phyloP scores from a whole-genome alignment of 306 rosid species.

The Quercus suber region DNA sequence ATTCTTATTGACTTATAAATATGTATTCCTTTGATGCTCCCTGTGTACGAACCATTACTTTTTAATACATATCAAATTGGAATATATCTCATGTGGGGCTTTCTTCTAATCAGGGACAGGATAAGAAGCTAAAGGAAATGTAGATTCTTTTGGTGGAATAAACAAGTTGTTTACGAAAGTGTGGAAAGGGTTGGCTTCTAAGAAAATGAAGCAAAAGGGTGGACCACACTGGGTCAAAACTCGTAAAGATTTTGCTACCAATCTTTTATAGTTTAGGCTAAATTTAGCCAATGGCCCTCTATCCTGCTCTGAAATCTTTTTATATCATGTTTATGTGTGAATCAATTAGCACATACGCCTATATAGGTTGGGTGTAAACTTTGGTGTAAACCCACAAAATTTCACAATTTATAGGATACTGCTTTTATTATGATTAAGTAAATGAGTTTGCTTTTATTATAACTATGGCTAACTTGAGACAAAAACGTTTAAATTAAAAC shows the following conservation, averaged over 20 bases:
- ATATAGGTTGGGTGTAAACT: no score
- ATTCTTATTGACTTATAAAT: no score
- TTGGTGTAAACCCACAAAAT: no score
- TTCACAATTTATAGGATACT: no score
- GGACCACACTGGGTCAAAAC: not conserved
- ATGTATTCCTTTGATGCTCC: not conserved
- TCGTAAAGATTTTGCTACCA: not conserved
- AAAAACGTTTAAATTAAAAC: no score
- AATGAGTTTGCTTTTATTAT: no score
- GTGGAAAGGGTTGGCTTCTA: not conserved
- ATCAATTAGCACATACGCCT: no score
- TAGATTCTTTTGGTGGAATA: not conserved
- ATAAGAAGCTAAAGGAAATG: not conserved
- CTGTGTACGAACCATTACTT: not conserved
- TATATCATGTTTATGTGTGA: no score
- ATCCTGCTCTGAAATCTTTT: no score
- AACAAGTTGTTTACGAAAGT: not conserved
- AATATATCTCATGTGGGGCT: slow-evolving; percentile 1
- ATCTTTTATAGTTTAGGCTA: not conserved
- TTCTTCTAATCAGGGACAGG: not conserved
- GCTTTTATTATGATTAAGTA: no score
- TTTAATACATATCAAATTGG: not conserved
- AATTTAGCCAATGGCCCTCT: no score
- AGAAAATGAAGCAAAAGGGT: not conserved
- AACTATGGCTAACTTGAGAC: no score